Evolutionary conservation across 495 filamentous ascomycete genomes (phyloP).

Genomic region (Trichoderma asperelloides): DNA sequence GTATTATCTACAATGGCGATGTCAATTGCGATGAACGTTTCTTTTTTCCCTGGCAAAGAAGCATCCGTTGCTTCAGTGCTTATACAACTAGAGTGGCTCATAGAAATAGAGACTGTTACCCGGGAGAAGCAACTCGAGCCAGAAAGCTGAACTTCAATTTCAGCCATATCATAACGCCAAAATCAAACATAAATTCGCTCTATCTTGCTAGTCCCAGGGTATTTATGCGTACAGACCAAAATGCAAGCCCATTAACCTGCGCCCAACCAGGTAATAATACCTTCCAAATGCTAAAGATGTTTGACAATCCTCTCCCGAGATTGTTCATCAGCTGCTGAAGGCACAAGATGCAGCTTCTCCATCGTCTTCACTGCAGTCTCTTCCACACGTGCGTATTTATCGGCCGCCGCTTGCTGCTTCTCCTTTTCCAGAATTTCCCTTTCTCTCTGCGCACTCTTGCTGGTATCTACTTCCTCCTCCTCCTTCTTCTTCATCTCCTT

Average conservation of each 20-base stretch:
- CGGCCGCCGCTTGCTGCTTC: constrained; percentile 22
- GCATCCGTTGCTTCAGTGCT: too few relatives aligned
- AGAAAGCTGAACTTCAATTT: too few relatives aligned
- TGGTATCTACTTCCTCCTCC: constrained; percentile 38
- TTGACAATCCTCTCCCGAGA: not conserved
- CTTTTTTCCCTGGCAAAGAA: too few relatives aligned
- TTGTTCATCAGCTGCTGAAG: constrained; percentile 10
- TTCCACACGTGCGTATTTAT: constrained; percentile 22
- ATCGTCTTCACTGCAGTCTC: constrained; percentile 25
- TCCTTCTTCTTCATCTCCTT: constrained; percentile 32
- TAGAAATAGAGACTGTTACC: too few relatives aligned
- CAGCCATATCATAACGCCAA: too few relatives aligned
- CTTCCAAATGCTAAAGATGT: not conserved
- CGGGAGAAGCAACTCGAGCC: too few relatives aligned
- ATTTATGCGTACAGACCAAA: not conserved
- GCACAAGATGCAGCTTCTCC: constrained; percentile 24
- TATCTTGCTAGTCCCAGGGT: not conserved
- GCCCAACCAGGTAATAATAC: not conserved
- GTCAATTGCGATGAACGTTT: too few relatives aligned
- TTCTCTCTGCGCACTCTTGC: constrained; percentile 42
- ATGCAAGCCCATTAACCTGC: not conserved
- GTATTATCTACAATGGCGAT: too few relatives aligned
- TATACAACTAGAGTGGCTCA: too few relatives aligned
- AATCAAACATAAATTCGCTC: not conserved
- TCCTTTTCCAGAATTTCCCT: constrained; percentile 30